Percentiles rank a stretch among this genome's conserved stretches.
Evolutionary conservation across 2,329 filamentous ascomycete species (phyloP).

Genomic region (Exophiala mesophila): DNA sequence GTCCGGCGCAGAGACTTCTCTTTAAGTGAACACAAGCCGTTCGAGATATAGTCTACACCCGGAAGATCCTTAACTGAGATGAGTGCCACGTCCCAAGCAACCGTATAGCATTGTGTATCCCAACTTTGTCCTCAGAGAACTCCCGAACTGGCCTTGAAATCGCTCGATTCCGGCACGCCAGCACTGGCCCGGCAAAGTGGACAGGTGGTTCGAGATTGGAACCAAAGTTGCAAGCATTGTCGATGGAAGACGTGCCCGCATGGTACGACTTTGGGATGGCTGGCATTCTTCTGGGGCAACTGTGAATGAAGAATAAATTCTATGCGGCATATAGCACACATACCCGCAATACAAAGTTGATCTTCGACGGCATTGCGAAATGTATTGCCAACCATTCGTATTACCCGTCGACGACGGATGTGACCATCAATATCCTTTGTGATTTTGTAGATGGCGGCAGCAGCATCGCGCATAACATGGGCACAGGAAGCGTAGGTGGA

Average conservation of each 20-base stretch:
- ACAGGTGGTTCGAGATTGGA: slow-evolving; percentile 9
- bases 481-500: slow-evolving; percentile 8
- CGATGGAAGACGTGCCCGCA: slow-evolving; percentile 7
- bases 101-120: slow-evolving; percentile 6
- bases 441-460: slow-evolving; percentile 5
- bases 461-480: slow-evolving; percentile 5
- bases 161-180: slow-evolving; percentile 3
- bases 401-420: slow-evolving; percentile 4
- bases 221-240: slow-evolving; percentile 6
- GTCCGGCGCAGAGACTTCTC: slow-evolving; percentile 5
- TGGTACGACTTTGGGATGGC: slow-evolving; percentile 4
- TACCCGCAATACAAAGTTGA: slow-evolving; percentile 6
- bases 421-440: slow-evolving; percentile 8
- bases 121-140: slow-evolving; percentile 7
- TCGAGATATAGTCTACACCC: slow-evolving; percentile 5
- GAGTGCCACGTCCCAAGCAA: slow-evolving; percentile 3
- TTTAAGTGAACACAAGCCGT: slow-evolving; percentile 5
- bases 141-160: slow-evolving; percentile 5
- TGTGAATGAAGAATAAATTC: slow-evolving; percentile 4
- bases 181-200: slow-evolving; percentile 6
- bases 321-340: slow-evolving; percentile 6
- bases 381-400: slow-evolving; percentile 5
- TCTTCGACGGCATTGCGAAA: slow-evolving; percentile 6
- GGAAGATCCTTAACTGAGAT: slow-evolving; percentile 3
- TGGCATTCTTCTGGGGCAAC: slow-evolving; percentile 1